Evolutionary conservation across 2,329 filamentous ascomycete genomes (phyloP).

Genomic region (Botrytis fabae): DNA sequence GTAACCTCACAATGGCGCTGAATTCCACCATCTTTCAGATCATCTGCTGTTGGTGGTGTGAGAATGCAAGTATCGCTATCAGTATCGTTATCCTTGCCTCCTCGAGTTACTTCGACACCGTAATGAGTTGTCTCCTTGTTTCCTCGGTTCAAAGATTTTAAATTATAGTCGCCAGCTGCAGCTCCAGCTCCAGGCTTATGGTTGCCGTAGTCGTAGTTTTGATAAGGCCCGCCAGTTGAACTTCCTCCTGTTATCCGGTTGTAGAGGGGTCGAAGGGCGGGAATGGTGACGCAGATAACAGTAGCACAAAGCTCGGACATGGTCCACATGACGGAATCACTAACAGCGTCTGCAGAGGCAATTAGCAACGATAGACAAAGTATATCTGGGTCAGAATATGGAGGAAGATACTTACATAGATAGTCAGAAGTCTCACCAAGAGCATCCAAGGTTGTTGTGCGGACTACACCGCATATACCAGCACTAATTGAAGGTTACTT

Average conservation of each 20-base stretch:
- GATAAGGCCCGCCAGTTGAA: constrained; percentile 1
- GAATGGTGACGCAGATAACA: constrained; percentile 16
- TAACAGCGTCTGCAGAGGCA: constrained; percentile 1
- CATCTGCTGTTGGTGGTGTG: neutral
- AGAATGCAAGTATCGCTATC: constrained; percentile 19
- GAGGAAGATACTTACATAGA: neutral
- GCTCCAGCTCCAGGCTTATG: no score
- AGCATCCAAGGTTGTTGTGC: constrained; percentile 8
- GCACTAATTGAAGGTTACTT: neutral
- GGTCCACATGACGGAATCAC: constrained; percentile 20
- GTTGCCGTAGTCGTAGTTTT: constrained; percentile 8
- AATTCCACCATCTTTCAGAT: neutral
- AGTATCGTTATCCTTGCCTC: neutral
- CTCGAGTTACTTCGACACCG: neutral
- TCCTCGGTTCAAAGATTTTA: neutral
- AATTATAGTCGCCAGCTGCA: neutral
- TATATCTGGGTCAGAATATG: neutral
- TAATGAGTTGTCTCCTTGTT: neutral
- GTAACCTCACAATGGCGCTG: constrained; percentile 7
- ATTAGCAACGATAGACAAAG: neutral
- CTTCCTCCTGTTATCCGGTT: constrained; percentile 6
- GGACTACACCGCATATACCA: neutral
- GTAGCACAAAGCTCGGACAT: constrained; percentile 15
- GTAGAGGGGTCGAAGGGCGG: constrained; percentile 17
- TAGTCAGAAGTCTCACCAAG: constrained; percentile 7